phyloP scores from a whole-genome alignment of 257 asterid genomes.

The Sherardia arvensis region DNA sequence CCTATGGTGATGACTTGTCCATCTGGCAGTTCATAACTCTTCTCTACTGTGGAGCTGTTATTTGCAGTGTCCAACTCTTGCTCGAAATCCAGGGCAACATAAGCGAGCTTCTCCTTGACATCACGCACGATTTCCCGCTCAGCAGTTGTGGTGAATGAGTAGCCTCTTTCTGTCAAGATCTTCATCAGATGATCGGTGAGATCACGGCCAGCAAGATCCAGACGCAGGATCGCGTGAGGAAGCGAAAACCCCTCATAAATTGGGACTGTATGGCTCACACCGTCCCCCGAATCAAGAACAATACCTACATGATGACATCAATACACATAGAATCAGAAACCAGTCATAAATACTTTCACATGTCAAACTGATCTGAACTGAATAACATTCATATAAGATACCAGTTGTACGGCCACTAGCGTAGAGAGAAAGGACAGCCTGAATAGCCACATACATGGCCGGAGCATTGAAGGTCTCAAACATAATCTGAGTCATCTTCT shows the following conservation, averaged over 20 bases:
- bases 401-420: constrained; percentile 51
- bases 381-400: too few relatives aligned
- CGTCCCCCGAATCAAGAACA: constrained; percentile 42
- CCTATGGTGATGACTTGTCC: constrained; percentile 36
- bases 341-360: not conserved
- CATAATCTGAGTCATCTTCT: constrained; percentile 44
- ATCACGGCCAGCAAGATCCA: constrained; percentile 42
- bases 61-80: constrained; percentile 30
- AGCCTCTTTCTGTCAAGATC: constrained; percentile 38
- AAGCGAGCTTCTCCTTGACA: constrained; percentile 32
- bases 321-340: not conserved
- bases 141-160: constrained; percentile 33
- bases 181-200: constrained; percentile 30
- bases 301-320: constrained; percentile 25
- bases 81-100: constrained; percentile 33
- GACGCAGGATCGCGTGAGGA: constrained; percentile 36
- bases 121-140: constrained; percentile 40
- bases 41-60: constrained; percentile 26
- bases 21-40: constrained; percentile 37
- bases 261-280: constrained; percentile 38
- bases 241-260: constrained; percentile 38
- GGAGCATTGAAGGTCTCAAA: constrained; percentile 41
- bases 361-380: too few relatives aligned
- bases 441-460: constrained; percentile 42
- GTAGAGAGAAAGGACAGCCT: constrained; percentile 42